phyloP scores from a whole-genome alignment of 2,329 filamentous ascomycete species.

The Fusarium tjaetaba region DNA sequence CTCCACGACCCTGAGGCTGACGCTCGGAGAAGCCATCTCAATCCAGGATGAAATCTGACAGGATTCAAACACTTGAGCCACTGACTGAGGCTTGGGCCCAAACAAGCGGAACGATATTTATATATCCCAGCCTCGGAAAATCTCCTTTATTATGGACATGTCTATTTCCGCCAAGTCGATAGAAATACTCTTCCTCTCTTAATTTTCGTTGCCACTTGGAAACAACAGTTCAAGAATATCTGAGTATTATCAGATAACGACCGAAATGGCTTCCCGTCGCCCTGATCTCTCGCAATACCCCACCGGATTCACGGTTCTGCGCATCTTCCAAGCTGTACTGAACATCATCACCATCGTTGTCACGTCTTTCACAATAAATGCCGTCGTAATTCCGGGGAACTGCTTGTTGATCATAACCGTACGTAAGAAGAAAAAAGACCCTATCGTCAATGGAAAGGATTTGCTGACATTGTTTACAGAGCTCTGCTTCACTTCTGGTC shows the following conservation, averaged over 20 bases:
- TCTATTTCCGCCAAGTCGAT: background rate
- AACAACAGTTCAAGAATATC: too few species aligned
- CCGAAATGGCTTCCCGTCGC: background rate
- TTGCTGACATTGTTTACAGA: conserved; percentile 37
- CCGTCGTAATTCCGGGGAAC: conserved; percentile 50
- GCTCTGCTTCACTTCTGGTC: conserved; percentile 56
- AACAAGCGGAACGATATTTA: background rate
- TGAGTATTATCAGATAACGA: fast-evolving
- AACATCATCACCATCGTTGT: conserved; percentile 59
- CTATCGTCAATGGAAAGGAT: too few species aligned
- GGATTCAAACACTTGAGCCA: background rate
- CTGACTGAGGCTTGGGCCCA: background rate
- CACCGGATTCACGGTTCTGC: conserved; percentile 54
- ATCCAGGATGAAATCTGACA: background rate
- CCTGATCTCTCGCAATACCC: conserved; percentile 54
- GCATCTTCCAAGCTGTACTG: conserved; percentile 58
- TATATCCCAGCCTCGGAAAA: background rate
- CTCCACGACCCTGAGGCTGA: background rate
- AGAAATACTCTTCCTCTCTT: too few species aligned
- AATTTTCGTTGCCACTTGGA: fast-evolving
- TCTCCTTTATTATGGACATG: background rate
- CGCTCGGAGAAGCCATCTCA: background rate
- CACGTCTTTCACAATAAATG: conserved; percentile 54
- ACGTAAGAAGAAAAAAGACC: background rate
- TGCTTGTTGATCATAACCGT: conserved; percentile 53